A percentile compares a stretch with the other conserved stretches of the same genome.
These are phyloP conservation scores for Suillus discolor DNA, from an alignment of 768 basidiomycete genomes.

Conservation along the genomic window DNA sequence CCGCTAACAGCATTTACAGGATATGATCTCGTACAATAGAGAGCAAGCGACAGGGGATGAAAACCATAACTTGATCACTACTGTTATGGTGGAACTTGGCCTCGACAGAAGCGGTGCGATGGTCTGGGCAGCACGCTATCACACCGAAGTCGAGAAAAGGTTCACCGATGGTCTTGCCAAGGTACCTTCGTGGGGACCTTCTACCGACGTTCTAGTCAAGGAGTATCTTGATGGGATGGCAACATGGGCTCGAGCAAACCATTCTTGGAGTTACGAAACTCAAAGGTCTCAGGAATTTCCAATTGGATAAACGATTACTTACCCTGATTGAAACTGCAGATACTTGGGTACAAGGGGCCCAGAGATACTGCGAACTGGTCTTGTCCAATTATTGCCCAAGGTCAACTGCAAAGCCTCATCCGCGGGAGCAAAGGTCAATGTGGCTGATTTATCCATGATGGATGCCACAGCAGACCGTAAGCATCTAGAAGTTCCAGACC, in stretches of 20 bases:
- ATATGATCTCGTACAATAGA: conserved; percentile 39
- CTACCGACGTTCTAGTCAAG: conserved; percentile 25
- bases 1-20: conserved; percentile 21
- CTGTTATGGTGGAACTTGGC: conserved; percentile 32
- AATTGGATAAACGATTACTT: not conserved
- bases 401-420: not conserved
- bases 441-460: not conserved
- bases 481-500: not conserved
- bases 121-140: conserved; percentile 22
- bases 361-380: conserved; percentile 24
- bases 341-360: conserved; percentile 33
- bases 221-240: conserved; percentile 28
- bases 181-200: conserved; percentile 31
- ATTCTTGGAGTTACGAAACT: conserved; percentile 35
- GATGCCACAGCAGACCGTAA: not conserved
- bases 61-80: conserved; percentile 36
- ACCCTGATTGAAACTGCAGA: conserved; percentile 9
- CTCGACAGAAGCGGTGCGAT: conserved; percentile 34
- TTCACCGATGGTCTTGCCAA: conserved; percentile 24
- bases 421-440: not conserved
- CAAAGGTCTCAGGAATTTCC: not conserved
- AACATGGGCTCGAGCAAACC: conserved; percentile 29
- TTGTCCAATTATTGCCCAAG: conserved; percentile 11
- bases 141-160: conserved; percentile 13
- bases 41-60: conserved; percentile 38